Percentiles rank a stretch among this genome's conserved stretches.
Evolutionary conservation across 352 stramenopile species (phyloP).

Genomic region (Paralagenidium karlingii): DNA sequence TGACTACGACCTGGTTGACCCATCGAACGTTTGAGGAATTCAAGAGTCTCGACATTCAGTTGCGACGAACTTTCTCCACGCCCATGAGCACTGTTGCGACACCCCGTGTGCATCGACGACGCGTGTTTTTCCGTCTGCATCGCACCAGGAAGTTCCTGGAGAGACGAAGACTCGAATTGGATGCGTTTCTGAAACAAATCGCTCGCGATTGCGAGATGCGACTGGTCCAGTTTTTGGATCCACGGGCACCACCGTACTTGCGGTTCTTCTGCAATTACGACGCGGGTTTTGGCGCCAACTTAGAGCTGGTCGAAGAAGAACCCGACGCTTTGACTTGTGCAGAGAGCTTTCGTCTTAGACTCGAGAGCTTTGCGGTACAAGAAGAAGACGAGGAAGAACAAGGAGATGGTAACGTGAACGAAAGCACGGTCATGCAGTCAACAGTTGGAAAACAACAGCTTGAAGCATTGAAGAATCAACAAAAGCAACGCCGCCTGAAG

Average conservation of each 20-base stretch:
- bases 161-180: conserved; percentile 46
- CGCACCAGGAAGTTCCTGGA: conserved; percentile 38
- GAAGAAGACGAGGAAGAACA: no score
- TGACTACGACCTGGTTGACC: conserved; percentile 45
- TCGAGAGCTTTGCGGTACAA: no score
- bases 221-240: conserved; percentile 60
- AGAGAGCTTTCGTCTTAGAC: no score
- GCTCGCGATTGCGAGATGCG: conserved; percentile 27
- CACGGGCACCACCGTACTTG: conserved; percentile 47
- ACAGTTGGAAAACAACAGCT: no score
- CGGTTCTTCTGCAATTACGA: conserved; percentile 81
- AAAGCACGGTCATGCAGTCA: no score
- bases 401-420: no score
- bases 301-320: no score
- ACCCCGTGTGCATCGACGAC: conserved; percentile 30
- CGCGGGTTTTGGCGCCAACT: conserved; percentile 27
- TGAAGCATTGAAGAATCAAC: no score
- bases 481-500: no score
- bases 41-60: conserved; percentile 49
- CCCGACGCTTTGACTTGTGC: no score
- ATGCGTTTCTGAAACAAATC: conserved; percentile 36
- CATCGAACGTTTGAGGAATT: conserved; percentile 70
- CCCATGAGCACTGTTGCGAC: conserved; percentile 43
- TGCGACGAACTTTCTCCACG: conserved; percentile 42
- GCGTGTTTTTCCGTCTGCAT: conserved; percentile 48